These are phyloP conservation scores for Vitis hybrid DNA, from an alignment of 177 flowering plant species.

Conservation along the genomic window DNA sequence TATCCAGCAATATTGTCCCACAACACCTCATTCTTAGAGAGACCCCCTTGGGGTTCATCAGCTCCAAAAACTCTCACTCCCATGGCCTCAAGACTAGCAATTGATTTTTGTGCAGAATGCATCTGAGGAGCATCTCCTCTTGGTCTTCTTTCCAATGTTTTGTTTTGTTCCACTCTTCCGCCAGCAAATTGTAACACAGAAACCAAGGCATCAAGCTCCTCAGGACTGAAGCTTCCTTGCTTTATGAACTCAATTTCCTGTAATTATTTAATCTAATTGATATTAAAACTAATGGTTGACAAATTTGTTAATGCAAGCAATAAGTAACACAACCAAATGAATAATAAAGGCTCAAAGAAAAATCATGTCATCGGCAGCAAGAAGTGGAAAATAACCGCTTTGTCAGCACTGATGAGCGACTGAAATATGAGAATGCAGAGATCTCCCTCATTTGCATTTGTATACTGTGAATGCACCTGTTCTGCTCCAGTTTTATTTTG, in stretches of 20 bases:
- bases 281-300: neutral
- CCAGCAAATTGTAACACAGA: slow-evolving; percentile 71
- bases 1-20: slow-evolving; percentile 98
- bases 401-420: slow-evolving; percentile 73
- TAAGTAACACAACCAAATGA: neutral
- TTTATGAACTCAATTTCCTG: slow-evolving; percentile 98
- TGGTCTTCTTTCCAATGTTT: slow-evolving; percentile 38
- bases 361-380: neutral
- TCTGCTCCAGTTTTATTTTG: slow-evolving; percentile 29
- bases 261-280: slow-evolving; percentile 9
- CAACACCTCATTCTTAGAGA: slow-evolving; percentile 41
- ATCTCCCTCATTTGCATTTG: slow-evolving; percentile 35
- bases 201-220: slow-evolving; percentile 87
- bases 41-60: slow-evolving; percentile 32
- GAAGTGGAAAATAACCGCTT: slow-evolving; percentile 48
- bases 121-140: slow-evolving; percentile 31
- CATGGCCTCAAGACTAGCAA: slow-evolving; percentile 75
- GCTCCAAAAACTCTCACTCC: slow-evolving; percentile 90
- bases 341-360: neutral
- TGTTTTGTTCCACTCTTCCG: slow-evolving; percentile 32
- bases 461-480: slow-evolving; percentile 25
- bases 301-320: neutral
- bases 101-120: slow-evolving; percentile 53
- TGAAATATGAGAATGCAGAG: slow-evolving; percentile 71
- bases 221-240: slow-evolving; percentile 61